Conservation (phyloP, 2,329 filamentous ascomycete genomes). For the Venturia nashicola region DNA sequence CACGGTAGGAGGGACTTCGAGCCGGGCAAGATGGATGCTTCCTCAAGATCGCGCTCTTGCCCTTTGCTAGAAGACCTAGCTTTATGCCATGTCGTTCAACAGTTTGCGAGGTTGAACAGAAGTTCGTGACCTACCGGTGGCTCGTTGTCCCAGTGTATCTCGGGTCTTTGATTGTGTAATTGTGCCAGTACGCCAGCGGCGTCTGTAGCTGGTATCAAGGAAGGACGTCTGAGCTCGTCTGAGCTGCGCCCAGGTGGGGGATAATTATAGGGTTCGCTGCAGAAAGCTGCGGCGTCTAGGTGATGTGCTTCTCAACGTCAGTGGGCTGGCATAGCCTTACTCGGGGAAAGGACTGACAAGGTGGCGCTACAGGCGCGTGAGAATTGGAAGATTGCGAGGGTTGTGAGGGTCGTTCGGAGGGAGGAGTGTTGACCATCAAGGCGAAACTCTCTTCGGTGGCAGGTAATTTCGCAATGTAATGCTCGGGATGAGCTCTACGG, state of each 20-base stretch:
- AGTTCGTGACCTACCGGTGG: constrained; percentile 40
- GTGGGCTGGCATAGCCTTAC: neutral
- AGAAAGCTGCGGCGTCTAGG: constrained; percentile 2
- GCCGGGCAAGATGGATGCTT: neutral
- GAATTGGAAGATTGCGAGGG: constrained; percentile 28
- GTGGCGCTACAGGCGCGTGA: neutral
- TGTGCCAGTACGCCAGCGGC: constrained; percentile 81
- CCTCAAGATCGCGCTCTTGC: neutral
- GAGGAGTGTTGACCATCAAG: constrained; percentile 88
- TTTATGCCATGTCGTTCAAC: neutral
- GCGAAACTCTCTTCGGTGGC: constrained; percentile 96
- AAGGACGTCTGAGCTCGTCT: constrained; percentile 56
- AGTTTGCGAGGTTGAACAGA: neutral
- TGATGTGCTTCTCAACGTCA: neutral
- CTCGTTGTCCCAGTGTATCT: constrained; percentile 68
- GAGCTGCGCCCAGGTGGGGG: constrained; percentile 54
- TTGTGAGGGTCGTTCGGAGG: constrained; percentile 53
- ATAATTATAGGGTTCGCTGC: constrained; percentile 54
- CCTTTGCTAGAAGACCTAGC: neutral
- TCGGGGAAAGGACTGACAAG: neutral
- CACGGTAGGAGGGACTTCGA: neutral
- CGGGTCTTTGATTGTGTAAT: constrained; percentile 66
- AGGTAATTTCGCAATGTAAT: constrained; percentile 95
- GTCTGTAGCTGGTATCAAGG: constrained; percentile 54
- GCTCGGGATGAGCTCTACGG: constrained; percentile 86